phyloP scores from a whole-genome alignment of 805 yeast genomes.

The Candida arabinofermentans region DNA sequence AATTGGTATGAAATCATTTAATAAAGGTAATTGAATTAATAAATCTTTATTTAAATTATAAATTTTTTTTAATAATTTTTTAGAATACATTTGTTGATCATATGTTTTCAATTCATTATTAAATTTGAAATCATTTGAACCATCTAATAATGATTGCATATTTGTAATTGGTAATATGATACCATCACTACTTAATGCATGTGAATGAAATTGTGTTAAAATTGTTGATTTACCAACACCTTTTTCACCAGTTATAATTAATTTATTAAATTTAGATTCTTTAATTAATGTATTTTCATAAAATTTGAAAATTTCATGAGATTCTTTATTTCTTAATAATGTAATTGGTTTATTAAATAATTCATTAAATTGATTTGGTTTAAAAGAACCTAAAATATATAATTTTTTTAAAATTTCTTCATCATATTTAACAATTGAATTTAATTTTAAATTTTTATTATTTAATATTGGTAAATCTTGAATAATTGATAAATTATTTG shows the following conservation, averaged over 20 bases:
- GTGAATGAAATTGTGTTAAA: conserved; percentile 63
- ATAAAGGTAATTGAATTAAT: conserved; percentile 30
- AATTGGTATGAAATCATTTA: conserved; percentile 19
- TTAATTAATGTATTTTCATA: conserved; percentile 31
- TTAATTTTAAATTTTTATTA: conserved; percentile 11
- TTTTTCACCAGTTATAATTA: conserved; percentile 59
- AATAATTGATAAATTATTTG: conserved; percentile 18
- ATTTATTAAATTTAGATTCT: conserved; percentile 41
- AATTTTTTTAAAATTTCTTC: conserved; percentile 39
- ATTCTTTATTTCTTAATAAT: conserved; percentile 49
- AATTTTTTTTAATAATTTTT: conserved; percentile 52
- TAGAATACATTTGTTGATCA: conserved; percentile 77
- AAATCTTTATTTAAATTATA: conserved; percentile 40
- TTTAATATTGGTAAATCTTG: conserved; percentile 16
- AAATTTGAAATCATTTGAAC: conserved; percentile 62
- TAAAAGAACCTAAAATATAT: conserved; percentile 57
- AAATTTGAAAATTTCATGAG: conserved; percentile 35
- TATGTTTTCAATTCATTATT: conserved; percentile 46
- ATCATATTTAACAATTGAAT: conserved; percentile 39
- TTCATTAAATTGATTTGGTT: conserved; percentile 66
- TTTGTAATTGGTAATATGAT: conserved; percentile 62
- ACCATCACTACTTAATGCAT: conserved; percentile 36
- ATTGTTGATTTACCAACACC: conserved; percentile 81
- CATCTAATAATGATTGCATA: conserved; percentile 61
- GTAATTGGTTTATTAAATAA: conserved; percentile 57